Evolutionary conservation across 768 basidiomycete species (phyloP).

Genomic region (Suillus cothurnatus): DNA sequence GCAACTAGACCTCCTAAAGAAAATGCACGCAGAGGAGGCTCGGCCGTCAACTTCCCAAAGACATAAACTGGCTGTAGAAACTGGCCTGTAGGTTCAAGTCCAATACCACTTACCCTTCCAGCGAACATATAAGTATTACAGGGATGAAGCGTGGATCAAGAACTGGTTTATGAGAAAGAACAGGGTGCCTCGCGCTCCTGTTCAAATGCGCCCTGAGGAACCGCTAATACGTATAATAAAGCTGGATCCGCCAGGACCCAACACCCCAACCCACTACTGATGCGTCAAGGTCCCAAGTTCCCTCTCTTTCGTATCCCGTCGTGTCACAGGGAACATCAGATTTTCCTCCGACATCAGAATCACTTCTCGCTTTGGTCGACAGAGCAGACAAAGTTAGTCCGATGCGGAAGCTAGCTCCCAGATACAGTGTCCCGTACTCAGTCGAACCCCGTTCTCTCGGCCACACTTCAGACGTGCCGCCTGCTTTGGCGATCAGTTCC

Average conservation of each 20-base stretch:
- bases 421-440: not conserved
- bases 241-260: not conserved
- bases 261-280: not conserved
- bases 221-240: not conserved
- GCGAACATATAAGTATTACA: constrained; percentile 9
- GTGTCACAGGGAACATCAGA: not conserved
- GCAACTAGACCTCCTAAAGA: constrained; percentile 33
- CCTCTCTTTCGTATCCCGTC: not conserved
- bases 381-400: not conserved
- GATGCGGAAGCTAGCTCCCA: not conserved
- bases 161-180: constrained; percentile 34
- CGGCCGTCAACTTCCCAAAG: constrained; percentile 28
- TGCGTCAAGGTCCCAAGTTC: not conserved
- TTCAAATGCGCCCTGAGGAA: not conserved
- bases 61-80: constrained; percentile 24
- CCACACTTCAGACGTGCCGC: not conserved
- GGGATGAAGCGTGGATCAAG: constrained; percentile 32
- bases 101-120: constrained; percentile 10
- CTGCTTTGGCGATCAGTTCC: not conserved
- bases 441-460: not conserved
- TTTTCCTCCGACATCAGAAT: not conserved
- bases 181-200: constrained; percentile 12
- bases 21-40: constrained; percentile 22
- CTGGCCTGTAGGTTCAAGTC: constrained; percentile 32
- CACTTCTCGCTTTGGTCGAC: not conserved